These are phyloP conservation scores for Fusarium tupiense DNA, from an alignment of 2,329 filamentous ascomycete genomes.

Conservation along the genomic window DNA sequence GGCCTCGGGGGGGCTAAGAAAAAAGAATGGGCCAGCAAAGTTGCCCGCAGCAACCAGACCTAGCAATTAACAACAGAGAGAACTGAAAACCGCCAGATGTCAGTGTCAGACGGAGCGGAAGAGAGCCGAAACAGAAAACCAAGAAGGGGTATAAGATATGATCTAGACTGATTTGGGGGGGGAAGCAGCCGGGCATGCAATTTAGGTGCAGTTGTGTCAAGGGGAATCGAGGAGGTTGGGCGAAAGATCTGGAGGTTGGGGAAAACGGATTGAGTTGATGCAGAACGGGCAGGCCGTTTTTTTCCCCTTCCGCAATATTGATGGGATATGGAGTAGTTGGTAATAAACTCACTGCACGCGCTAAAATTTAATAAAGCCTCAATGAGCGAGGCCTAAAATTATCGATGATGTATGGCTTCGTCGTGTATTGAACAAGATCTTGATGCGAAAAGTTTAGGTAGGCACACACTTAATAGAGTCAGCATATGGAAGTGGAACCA, in stretches of 20 bases:
- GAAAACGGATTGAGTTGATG: conserved; percentile 16
- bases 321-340: background rate
- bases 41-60: conserved; percentile 43
- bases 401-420: conserved; percentile 9
- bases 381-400: background rate
- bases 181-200: conserved; percentile 11
- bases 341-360: conserved; percentile 16
- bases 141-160: background rate
- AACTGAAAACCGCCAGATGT: conserved; percentile 7
- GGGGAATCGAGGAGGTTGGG: conserved; percentile 28
- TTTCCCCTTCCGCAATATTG: background rate
- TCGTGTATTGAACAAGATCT: background rate
- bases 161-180: conserved; percentile 11
- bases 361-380: background rate
- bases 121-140: conserved; percentile 18
- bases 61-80: conserved; percentile 12
- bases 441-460: background rate
- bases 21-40: conserved; percentile 36
- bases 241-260: conserved; percentile 23
- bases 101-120: conserved; percentile 21
- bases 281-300: conserved; percentile 28
- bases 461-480: background rate
- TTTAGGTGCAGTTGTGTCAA: conserved; percentile 25
- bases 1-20: conserved; percentile 12
- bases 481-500: conserved; percentile 1